Evolutionary conservation across 305 asterid species (phyloP).

Genomic region (Fraxinus sp.): DNA sequence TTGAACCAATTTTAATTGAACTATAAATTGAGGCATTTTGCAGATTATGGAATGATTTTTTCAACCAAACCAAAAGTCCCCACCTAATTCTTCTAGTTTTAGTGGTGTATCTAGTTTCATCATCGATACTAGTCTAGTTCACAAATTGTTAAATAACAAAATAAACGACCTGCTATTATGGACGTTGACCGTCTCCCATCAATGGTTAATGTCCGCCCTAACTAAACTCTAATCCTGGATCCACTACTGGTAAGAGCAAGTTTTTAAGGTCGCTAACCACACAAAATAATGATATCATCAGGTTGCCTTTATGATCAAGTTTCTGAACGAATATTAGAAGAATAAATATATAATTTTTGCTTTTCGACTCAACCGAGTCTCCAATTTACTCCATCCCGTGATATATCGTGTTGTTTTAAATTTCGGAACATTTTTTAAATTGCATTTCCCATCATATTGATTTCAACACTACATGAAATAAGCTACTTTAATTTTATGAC

Average conservation of each 20-base stretch:
- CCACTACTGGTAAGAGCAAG: background rate
- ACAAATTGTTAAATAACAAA: too few species aligned
- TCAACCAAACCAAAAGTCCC: too few species aligned
- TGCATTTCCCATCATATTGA: background rate
- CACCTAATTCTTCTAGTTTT: too few species aligned
- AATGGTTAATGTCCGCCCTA: too few species aligned
- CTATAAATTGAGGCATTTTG: too few species aligned
- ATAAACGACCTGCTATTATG: too few species aligned
- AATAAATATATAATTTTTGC: background rate
- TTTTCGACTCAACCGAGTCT: background rate
- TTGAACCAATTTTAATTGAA: too few species aligned
- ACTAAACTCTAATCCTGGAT: too few species aligned
- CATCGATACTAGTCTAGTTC: too few species aligned
- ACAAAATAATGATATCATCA: background rate
- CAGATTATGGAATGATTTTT: too few species aligned
- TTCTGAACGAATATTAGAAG: background rate
- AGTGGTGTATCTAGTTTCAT: too few species aligned
- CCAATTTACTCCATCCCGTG: background rate
- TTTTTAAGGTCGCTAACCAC: background rate
- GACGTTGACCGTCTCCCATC: too few species aligned
- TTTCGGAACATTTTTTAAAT: background rate
- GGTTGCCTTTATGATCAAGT: background rate
- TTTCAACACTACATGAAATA: background rate
- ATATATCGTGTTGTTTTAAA: background rate
- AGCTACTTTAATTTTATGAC: background rate